These are phyloP conservation scores for Candida sp. DNA, from an alignment of 1,139 yeast species.

Conservation along the genomic window DNA sequence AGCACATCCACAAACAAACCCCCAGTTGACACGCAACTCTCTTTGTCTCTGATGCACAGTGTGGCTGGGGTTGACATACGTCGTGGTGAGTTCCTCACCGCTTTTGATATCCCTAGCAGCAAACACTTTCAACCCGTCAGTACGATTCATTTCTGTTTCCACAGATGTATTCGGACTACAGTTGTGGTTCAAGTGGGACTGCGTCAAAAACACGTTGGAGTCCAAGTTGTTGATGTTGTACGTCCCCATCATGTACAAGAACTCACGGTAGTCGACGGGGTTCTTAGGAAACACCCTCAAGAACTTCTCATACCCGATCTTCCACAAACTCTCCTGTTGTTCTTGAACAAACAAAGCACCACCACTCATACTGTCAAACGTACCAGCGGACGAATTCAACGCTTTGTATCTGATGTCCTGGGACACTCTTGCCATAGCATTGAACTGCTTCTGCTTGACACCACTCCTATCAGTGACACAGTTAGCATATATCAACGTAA, in stretches of 20 bases:
- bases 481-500: constrained; percentile 60
- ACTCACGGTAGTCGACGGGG: constrained; percentile 54
- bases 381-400: constrained; percentile 60
- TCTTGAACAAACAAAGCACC: constrained; percentile 58
- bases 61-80: constrained; percentile 73
- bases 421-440: constrained; percentile 70
- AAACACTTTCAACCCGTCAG: constrained; percentile 59
- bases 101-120: constrained; percentile 62
- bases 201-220: constrained; percentile 62
- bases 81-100: constrained; percentile 72
- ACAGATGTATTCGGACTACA: constrained; percentile 77
- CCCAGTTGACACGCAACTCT: constrained; percentile 79
- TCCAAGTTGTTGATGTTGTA: constrained; percentile 77
- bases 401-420: constrained; percentile 71
- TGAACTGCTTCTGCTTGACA: constrained; percentile 46
- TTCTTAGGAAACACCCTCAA: constrained; percentile 51
- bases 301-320: constrained; percentile 56
- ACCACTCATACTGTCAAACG: constrained; percentile 52
- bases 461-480: constrained; percentile 50
- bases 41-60: constrained; percentile 68
- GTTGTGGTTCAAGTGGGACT: constrained; percentile 76
- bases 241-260: constrained; percentile 66
- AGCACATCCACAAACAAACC: constrained; percentile 72
- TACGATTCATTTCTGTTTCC: constrained; percentile 46
- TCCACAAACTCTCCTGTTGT: constrained; percentile 66